Conservation (phyloP, 2,329 filamentous ascomycete genomes). For the Drechslera avenae region DNA sequence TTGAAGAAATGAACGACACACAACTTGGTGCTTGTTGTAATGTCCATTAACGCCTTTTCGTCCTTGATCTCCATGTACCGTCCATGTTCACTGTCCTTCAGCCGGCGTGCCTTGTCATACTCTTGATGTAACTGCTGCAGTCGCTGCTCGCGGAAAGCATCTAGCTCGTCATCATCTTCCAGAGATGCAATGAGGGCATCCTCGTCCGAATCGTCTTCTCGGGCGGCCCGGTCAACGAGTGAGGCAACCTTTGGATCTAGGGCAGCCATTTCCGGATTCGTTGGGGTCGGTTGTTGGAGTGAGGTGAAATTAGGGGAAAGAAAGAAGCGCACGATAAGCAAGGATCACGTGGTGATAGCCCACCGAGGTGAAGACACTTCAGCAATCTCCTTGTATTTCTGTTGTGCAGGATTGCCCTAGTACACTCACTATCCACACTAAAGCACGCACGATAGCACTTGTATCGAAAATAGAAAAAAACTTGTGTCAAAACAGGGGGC, state of each 20-base stretch:
- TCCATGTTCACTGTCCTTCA: slow-evolving; percentile 59
- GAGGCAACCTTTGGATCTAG: slow-evolving; percentile 59
- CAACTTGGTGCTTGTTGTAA: slow-evolving; percentile 62
- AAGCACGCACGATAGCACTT: not conserved
- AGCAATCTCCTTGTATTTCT: not conserved
- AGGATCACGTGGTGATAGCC: slow-evolving; percentile 23
- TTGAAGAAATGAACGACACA: slow-evolving; percentile 69
- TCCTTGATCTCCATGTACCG: slow-evolving; percentile 61
- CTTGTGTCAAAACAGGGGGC: slow-evolving; percentile 9
- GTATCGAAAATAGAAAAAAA: slow-evolving; percentile 10
- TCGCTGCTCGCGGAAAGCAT: slow-evolving; percentile 61
- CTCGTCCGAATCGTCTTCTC: slow-evolving; percentile 58
- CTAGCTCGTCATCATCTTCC: slow-evolving; percentile 60
- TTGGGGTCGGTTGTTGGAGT: slow-evolving; percentile 21
- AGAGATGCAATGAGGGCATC: slow-evolving; percentile 66
- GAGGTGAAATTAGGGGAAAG: slow-evolving; percentile 20
- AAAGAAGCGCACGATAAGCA: slow-evolving; percentile 16
- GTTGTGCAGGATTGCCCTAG: not conserved
- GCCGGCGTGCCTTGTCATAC: slow-evolving; percentile 57
- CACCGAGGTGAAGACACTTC: not conserved
- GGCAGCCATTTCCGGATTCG: slow-evolving; percentile 47
- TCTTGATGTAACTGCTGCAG: slow-evolving; percentile 64
- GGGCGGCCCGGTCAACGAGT: slow-evolving; percentile 52
- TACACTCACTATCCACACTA: too few species aligned
- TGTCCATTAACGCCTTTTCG: slow-evolving; percentile 64